Base-by-base conservation (phyloP, 192 early-diverging fungal species). In the Geranomyces michiganensis region DNA sequence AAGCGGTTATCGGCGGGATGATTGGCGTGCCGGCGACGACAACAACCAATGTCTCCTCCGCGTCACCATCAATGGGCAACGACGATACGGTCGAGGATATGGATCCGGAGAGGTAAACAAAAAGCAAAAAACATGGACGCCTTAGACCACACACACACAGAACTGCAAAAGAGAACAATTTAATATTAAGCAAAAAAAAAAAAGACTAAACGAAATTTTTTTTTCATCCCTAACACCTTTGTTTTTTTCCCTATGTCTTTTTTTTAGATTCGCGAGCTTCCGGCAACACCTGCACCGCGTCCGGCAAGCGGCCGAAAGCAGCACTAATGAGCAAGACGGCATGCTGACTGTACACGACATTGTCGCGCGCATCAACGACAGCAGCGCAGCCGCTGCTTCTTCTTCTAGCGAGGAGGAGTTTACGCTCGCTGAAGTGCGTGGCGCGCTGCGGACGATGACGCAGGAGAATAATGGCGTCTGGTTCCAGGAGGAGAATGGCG, bases 401-500 rank as follows among this genome's bases (percentile, higher is more conserved):
- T 79, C 44, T 41, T 67, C 76, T 30, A 77, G 70, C 45, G 70
- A 56, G 21, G 21, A 79, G 63, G 63, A 74, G 51, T 83, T 83
- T 62, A 44, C 17, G 17, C 36, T 66, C 2, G 56, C 29, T 1
- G 79, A 85, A 74, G 68, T 77, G 44, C 56, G 45, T 32, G 33
- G 21, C 13, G 68, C 70, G 15, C 60, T 83, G 6, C 49, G 68
- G 41, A 30, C 29, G 5, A 78, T 85, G 73, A 72, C 70, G 48
- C 71, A 79, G 29, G 43, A 70, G 17, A 79, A 85, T 58, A 69
- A 59, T 29, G 51, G 51, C 51, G 55, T 85, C 22, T 83, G 81
- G 83, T 81, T 74, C 47, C 74, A 80, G 58, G 75, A 76, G 51
- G 81, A 79, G 21, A 60, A 65, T 7, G 36, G 36, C 26, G 79